Evolutionary conservation across 2,329 filamentous ascomycete species (phyloP), one percentile per base, ranked within the genome.

Genomic region (Aurifilum marmelostoma): DNA sequence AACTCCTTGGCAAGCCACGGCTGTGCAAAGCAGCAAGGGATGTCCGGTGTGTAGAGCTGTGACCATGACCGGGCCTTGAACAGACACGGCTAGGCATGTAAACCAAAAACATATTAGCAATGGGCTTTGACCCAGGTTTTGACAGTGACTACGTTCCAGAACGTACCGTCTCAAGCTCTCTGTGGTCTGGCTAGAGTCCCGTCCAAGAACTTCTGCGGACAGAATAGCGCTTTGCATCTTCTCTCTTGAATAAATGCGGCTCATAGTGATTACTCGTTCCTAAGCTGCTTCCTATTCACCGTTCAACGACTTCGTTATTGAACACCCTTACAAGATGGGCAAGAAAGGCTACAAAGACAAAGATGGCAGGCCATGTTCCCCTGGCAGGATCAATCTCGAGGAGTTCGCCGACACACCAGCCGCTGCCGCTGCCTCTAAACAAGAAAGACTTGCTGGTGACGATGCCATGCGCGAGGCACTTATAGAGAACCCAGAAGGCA

Each of bases 321-420:
- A 24, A n/a, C 29, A 37, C 18, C 37, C 18, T n/a, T 34, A 4
- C 56, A 56, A 56, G 24, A 59, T 59, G 56, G 56, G 56, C 1
- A 59, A 59, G 32, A 59, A 37, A 32, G 32, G 29, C 6, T 18
- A 59, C 56, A 59, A 59, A 59, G 56, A 59, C 16, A 32, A 59
- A 37, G 56, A 59, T 59, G 56, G 56, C 16, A 59, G 56, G 29
- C 32, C 56, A 24, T n/a, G 16, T 59, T 59, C 56, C 32, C 56
- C 56, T n/a, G 56, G 56, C 56, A 59, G 5, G 11, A 37, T 59
- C 32, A n/a, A 14, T 18, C 56, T 59, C 7, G 56, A 59, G 29
- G 32, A 59, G 8, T 37, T 59, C 56, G 56, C 32, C 16, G 32
- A 59, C n/a, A 11, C 56, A 12, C 56, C n/a, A 37, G 18, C 29